Evolutionary conservation across 495 filamentous ascomycete species (phyloP).

Genomic region (Lindgomyces ingoldianus): DNA sequence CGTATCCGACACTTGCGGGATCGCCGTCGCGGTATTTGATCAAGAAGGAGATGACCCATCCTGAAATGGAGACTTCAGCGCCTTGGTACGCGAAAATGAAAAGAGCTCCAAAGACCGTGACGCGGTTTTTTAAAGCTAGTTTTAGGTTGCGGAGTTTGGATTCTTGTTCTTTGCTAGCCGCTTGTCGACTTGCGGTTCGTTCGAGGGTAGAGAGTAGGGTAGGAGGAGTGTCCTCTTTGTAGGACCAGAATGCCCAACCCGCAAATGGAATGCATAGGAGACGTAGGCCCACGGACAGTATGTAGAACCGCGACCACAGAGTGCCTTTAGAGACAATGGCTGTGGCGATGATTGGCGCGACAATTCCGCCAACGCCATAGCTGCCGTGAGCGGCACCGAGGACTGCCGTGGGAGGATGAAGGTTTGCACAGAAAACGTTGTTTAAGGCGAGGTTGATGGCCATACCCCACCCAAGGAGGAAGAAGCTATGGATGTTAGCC

Average conservation of each 20-base stretch:
- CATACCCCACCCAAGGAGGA: conserved; percentile 66
- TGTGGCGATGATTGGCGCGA: conserved; percentile 72
- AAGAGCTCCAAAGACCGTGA: conserved; percentile 67
- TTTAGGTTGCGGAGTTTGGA: conserved; percentile 45
- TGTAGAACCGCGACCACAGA: conserved; percentile 63
- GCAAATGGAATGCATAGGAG: conserved; percentile 53
- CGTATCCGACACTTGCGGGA: conserved; percentile 70
- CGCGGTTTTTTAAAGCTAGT: conserved; percentile 56
- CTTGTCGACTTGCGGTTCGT: conserved; percentile 41
- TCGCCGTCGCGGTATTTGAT: conserved; percentile 68
- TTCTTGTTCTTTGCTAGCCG: conserved; percentile 18
- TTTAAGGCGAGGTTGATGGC: conserved; percentile 68
- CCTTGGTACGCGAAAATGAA: conserved; percentile 85
- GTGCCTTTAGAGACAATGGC: conserved; percentile 56
- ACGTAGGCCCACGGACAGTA: conserved; percentile 55
- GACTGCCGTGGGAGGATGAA: conserved; percentile 62
- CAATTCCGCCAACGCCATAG: conserved; percentile 70
- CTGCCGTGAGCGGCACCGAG: conserved; percentile 66
- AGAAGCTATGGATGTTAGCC: conserved; percentile 48
- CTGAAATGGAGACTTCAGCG: conserved; percentile 71
- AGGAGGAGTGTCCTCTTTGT: conserved; percentile 51
- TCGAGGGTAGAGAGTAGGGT: conserved; percentile 47
- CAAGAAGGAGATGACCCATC: conserved; percentile 81
- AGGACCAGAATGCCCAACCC: conserved; percentile 62
- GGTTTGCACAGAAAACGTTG: conserved; percentile 73